Percentiles rank a stretch among this genome's conserved stretches.
These are phyloP conservation scores for Polygonum maritimum DNA, from an alignment of 148 eudicot genomes.

Conservation along the genomic window DNA sequence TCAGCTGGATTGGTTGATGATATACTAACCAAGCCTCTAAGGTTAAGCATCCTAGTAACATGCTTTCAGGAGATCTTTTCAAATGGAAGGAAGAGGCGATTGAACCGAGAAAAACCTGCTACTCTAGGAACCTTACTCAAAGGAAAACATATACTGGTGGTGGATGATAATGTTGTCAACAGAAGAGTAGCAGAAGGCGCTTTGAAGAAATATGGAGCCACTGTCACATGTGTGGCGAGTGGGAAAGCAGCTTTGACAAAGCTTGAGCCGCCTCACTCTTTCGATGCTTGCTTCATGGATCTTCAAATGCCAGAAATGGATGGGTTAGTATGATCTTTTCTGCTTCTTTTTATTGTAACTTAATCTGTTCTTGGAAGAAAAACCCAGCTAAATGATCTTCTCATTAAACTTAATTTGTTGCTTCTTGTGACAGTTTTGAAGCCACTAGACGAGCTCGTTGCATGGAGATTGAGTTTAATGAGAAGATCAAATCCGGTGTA, in stretches of 20 bases:
- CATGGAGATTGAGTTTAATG: conserved; percentile 37
- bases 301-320: conserved; percentile 88
- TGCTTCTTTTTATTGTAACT: not conserved
- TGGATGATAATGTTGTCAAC: conserved; percentile 70
- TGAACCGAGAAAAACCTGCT: conserved; percentile 36
- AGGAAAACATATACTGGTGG: conserved; percentile 53
- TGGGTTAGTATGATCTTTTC: conserved; percentile 32
- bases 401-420: too few species aligned
- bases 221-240: conserved; percentile 47
- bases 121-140: conserved; percentile 38
- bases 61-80: conserved; percentile 61
- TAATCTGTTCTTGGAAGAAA: not conserved
- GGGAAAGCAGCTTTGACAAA: conserved; percentile 40
- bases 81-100: conserved; percentile 41
- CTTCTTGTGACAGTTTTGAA: conserved; percentile 30
- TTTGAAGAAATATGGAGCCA: conserved; percentile 61
- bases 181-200: conserved; percentile 73
- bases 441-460: conserved; percentile 58
- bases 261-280: conserved; percentile 49
- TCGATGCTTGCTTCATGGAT: conserved; percentile 80
- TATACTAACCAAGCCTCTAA: conserved; percentile 64
- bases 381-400: too few species aligned
- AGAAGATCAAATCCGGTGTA: conserved; percentile 38
- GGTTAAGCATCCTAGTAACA: conserved; percentile 45
- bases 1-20: conserved; percentile 50